Evolutionary conservation across 169 alveolate species (phyloP).

Genomic region (Cyclospora cayetanensis): DNA sequence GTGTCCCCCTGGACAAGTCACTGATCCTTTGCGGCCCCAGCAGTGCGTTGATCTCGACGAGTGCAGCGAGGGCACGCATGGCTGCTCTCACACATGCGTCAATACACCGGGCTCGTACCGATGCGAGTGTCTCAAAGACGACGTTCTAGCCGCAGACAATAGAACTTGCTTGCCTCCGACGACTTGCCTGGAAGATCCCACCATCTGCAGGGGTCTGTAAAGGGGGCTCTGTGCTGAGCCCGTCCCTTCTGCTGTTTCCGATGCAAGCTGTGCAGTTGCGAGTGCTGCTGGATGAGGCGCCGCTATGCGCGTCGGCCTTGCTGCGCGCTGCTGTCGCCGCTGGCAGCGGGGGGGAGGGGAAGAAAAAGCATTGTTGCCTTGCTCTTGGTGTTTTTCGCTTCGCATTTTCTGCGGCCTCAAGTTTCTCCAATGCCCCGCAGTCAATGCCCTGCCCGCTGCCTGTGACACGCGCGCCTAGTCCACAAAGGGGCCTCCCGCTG

Average conservation of each 20-base stretch:
- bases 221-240: too few species aligned
- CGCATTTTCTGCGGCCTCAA: too few species aligned
- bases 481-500: too few species aligned
- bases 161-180: neutral
- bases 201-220: neutral
- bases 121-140: conserved; percentile 66
- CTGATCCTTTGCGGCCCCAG: neutral
- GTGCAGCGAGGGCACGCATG: neutral
- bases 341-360: too few species aligned
- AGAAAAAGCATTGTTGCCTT: too few species aligned
- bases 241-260: neutral
- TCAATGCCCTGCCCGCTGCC: too few species aligned
- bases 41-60: conserved; percentile 38
- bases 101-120: conserved; percentile 74
- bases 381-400: too few species aligned
- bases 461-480: too few species aligned
- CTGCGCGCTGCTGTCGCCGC: neutral
- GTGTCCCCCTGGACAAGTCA: conserved; percentile 15
- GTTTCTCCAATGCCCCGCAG: too few species aligned
- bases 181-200: neutral
- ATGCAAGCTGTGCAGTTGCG: neutral
- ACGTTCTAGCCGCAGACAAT: neutral
- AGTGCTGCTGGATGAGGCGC: neutral
- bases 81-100: conserved; percentile 55
- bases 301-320: neutral